Conservation (phyloP, 192 early-diverging fungal genomes). For the Backusella sp. region DNA sequence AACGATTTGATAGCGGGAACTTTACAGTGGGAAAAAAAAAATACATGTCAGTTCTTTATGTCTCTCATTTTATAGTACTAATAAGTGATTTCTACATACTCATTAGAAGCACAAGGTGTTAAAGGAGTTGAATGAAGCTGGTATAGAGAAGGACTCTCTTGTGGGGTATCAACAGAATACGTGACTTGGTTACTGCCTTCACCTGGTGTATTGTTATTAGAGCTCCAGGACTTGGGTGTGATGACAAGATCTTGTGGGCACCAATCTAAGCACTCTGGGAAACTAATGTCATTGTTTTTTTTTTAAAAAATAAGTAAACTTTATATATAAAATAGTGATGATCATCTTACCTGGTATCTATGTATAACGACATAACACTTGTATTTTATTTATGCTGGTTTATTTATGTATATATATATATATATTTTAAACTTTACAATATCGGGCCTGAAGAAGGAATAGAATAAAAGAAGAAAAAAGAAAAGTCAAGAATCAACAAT, state of each 20-base stretch:
- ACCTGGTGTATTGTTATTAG: neutral
- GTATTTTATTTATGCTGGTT: neutral
- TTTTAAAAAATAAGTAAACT: neutral
- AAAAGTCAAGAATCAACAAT: neutral
- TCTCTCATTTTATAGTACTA: neutral
- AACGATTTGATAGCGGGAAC: neutral
- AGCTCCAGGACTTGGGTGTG: neutral
- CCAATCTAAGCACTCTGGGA: constrained; percentile 1
- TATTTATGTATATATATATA: neutral
- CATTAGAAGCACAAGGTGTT: neutral
- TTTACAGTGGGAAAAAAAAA: neutral
- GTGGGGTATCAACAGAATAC: neutral
- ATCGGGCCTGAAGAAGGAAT: neutral
- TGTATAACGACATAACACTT: constrained; percentile 1
- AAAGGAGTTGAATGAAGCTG: neutral
- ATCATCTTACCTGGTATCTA: constrained; percentile 4
- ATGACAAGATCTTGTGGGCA: constrained; percentile 2
- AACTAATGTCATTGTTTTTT: neutral
- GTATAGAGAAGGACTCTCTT: neutral
- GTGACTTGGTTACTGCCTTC: neutral
- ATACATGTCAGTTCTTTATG: neutral
- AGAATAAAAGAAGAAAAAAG: constrained; percentile 1
- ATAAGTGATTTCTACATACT: neutral
- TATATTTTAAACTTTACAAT: neutral
- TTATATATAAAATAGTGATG: neutral